Conservation (phyloP, 495 filamentous ascomycete species). For the Aspergillus leporis region DNA sequence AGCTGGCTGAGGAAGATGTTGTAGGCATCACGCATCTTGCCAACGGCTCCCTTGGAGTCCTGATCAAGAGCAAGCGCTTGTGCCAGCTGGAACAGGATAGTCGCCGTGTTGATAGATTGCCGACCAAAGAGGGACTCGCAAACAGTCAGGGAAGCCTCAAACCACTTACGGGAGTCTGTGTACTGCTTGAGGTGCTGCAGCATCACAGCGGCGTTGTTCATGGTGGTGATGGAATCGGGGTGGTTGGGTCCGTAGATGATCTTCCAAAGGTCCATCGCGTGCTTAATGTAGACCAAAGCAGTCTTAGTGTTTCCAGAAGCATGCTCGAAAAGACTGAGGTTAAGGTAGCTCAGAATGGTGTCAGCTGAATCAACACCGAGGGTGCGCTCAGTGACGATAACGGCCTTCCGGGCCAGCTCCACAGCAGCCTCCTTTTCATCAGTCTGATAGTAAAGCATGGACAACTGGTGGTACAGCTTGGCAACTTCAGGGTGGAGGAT, state of each 20-base stretch:
- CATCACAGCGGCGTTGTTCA: constrained; percentile 99
- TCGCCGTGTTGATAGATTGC: constrained; percentile 88
- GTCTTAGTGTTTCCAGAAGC: constrained; percentile 81
- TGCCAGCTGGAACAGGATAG: constrained; percentile 93
- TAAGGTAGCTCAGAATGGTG: constrained; percentile 92
- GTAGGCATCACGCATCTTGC: constrained; percentile 91
- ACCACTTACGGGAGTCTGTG: constrained; percentile 91
- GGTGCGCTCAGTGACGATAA: constrained; percentile 93
- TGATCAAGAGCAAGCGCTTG: constrained; percentile 92
- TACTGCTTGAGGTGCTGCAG: constrained; percentile 90
- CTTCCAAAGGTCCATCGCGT: constrained; percentile 95
- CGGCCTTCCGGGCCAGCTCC: constrained; percentile 92
- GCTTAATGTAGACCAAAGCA: constrained; percentile 82
- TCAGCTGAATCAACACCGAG: constrained; percentile 91
- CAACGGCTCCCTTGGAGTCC: constrained; percentile 85
- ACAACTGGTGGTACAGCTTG: constrained; percentile 89
- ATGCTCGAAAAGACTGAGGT: constrained; percentile 93
- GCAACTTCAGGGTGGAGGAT: constrained; percentile 97
- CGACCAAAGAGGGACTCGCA: constrained; percentile 87
- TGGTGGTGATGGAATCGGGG: constrained; percentile 95
- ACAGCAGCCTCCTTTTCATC: constrained; percentile 95
- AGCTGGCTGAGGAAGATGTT: constrained; percentile 88
- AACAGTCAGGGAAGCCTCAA: constrained; percentile 84
- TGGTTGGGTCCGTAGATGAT: constrained; percentile 91
- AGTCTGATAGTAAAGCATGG: constrained; percentile 91